phyloP scores from a whole-genome alignment of 306 rosid species.

The Malus orientalis region DNA sequence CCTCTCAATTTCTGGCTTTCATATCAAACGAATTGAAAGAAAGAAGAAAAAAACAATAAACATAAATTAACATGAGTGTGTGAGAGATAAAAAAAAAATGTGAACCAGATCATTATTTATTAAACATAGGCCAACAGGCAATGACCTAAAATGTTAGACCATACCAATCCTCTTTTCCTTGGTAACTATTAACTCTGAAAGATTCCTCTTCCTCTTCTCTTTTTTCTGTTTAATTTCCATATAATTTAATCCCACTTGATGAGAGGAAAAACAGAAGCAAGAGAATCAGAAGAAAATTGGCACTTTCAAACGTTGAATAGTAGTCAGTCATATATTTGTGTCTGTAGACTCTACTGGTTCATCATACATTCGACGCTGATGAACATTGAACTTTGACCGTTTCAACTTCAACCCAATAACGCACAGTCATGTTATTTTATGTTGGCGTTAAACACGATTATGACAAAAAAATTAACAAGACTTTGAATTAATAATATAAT shows the following conservation, averaged over 20 bases:
- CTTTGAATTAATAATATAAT: neutral
- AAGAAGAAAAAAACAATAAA: too few species aligned
- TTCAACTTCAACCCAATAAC: neutral
- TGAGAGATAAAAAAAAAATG: too few species aligned
- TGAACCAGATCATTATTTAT: too few species aligned
- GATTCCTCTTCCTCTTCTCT: neutral
- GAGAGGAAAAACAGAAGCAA: neutral
- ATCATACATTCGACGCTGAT: neutral
- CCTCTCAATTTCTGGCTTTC: too few species aligned
- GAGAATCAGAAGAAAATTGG: neutral
- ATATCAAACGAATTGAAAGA: too few species aligned
- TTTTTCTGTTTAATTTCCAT: neutral
- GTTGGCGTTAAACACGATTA: neutral
- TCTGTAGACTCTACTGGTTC: neutral
- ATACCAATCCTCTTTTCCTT: neutral
- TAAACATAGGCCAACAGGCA: neutral
- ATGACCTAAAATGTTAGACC: neutral
- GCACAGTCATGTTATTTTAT: neutral
- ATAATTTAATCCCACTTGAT: neutral
- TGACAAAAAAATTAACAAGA: neutral
- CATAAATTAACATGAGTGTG: too few species aligned
- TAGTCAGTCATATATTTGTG: neutral
- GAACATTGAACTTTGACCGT: slow-evolving; percentile 6
- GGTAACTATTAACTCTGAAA: neutral
- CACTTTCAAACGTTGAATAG: neutral